Evolutionary conservation across 306 rosid species (phyloP), one percentile per base, ranked within the genome.

Genomic region (Begonia masoniana): DNA sequence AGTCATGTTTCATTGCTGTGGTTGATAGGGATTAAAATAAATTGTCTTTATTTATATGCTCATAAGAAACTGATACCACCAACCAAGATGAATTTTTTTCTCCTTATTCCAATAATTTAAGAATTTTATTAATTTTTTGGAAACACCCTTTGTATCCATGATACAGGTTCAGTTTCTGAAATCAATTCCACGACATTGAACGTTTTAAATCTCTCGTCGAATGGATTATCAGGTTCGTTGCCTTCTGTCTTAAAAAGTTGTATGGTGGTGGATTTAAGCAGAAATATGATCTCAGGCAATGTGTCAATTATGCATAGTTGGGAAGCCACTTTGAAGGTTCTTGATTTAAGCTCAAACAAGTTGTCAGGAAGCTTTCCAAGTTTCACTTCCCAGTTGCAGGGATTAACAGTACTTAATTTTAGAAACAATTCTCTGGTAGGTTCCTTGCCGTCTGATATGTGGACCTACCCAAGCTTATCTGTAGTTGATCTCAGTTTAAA

Each of bases 291-390:
- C 49, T 10, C 49, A 10, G 49, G 49, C 53, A 80, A 83, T 59
- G 60, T 85, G 43, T 81, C 96, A 14, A 54, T 67, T 59, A 47
- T 91, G 66, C 82, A 66, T 66, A 69, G 66, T 57, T 82, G 95
- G 97, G 85, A 74, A 66, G 71, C 82, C 71, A 19, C 68, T 31
- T 70, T 85, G 61, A 91, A 83, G 62, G 67, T 80, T 65, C 75
- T 91, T 64, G 79, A 78, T 73, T 72, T 91, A 75, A 81, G 97
- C 68, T 91, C 85, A 61, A 91, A 91, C 76, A 69, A 64, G 60
- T 71, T 91, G 69, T 78, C 83, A 19, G 97, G 84, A 62, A 81
- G 62, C 67, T 72, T 81, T 50, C 71, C 78, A 15, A 69, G 71
- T 55, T 46, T 70, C 48, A 71, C 75, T 47, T 63, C 57, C 36